A percentile compares a stretch with the other conserved stretches of the same genome.
These are phyloP conservation scores for Vararia minispora DNA, from an alignment of 768 basidiomycete genomes.

Conservation along the genomic window DNA sequence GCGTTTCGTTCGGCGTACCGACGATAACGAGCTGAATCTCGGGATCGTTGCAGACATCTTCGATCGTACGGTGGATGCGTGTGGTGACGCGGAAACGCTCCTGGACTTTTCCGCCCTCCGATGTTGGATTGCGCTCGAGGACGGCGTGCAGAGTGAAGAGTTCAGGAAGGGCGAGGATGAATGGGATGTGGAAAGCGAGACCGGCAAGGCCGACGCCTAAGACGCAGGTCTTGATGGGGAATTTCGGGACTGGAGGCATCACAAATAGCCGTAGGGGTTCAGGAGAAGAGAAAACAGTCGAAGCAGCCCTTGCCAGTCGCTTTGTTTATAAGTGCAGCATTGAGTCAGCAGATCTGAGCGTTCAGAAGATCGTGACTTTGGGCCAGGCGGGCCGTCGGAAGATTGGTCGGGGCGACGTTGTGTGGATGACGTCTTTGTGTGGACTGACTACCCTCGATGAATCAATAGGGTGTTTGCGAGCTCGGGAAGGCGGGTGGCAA, in stretches of 20 bases:
- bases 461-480: no score
- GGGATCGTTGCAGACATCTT: constrained; percentile 47
- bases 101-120: constrained; percentile 51
- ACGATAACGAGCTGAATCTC: constrained; percentile 61
- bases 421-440: no score
- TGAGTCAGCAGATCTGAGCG: no score
- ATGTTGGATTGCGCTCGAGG: constrained; percentile 56
- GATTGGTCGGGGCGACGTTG: no score
- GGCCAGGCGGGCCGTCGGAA: no score
- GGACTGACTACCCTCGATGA: no score
- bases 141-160: constrained; percentile 66
- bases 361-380: no score
- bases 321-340: no score
- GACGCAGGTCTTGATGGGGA: constrained; percentile 58
- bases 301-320: no score
- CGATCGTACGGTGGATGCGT: constrained; percentile 48
- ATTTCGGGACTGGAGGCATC: constrained; percentile 12
- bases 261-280: no score
- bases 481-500: no score
- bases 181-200: constrained; percentile 72
- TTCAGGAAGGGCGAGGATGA: constrained; percentile 60
- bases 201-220: constrained; percentile 66
- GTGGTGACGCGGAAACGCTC: constrained; percentile 49
- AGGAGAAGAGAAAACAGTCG: no score
- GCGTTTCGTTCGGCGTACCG: constrained; percentile 65